Base-by-base conservation (phyloP, 306 rosid species). In the Myrica gale region DNA sequence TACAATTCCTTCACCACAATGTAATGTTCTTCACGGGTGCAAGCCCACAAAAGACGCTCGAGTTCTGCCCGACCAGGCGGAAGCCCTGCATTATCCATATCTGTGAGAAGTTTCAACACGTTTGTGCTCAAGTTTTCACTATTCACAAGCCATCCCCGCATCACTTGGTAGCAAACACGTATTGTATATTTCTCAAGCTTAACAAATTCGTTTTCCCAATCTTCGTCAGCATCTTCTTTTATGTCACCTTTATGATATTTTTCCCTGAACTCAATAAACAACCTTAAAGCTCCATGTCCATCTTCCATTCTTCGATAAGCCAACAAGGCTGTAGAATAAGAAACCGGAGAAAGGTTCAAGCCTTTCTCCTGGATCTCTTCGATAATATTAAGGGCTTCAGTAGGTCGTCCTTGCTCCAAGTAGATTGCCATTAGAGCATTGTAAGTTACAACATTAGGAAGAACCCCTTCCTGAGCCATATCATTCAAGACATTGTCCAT, bases 151-250 rank as follows among this genome's bases (percentile, higher is more conserved):
- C 97, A 95, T 63, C 86, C 37, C 52, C 97, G 90, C 97, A 95
- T 89, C 81, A 89, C 90, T 87, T 95, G 97, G 89, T 95, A 90
- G 89, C 99, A 92, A 81, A 90, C 74, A 23, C 96, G 91, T 65
- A 80, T 70, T 0, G 97, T 88, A 72, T 89, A 92, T 68, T 82
- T 89, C 84, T 92, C 91, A 20, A 95, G 88, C 85, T 89, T 89
- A 50, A 62, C 47, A 73, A 87, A 81, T 73, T 95, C 96, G 41
- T 47, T 68, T 78, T 81, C 89, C 99, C 97, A 95, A 79, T 92
- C 91, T 77, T 84, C 95, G 9, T 77, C 87, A 15, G 67, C 87
- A 13, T 77, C 88, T 72, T 73, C 83, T 37, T 85, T 86, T 76
- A 92, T 83, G 71, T 87, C 91, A 74, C 99, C 97, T 39, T 4